Base-by-base conservation (phyloP, 768 basidiomycete genomes). In the Naganishia vaughanmartiniae region DNA sequence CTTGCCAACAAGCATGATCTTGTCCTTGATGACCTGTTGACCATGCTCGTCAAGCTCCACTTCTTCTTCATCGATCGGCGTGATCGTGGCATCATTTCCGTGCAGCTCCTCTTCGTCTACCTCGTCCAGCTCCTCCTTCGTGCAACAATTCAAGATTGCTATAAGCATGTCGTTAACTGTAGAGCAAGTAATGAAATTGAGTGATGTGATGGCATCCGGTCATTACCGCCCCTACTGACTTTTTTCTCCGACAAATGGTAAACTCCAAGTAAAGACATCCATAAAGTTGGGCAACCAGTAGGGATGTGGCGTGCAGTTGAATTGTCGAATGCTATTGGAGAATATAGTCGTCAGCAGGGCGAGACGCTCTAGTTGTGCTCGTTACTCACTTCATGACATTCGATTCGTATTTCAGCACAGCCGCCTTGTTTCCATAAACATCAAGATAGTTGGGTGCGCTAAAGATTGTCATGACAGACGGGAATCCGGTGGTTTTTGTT, bases 281-380 rank as follows among this genome's bases (percentile, higher is more conserved):
- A 98, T 97, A 78, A 99, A 99, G 82, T 99, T 99, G 4, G 96
- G 96, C 66, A 99, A 84, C 95, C 95, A 98, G 80, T 97, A 98
- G 10, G 91, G 91, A 76, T 96, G 94, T 15, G 94, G 93, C 76
- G 81, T 82, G 81, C 91, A 93, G 82, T 97, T 96, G 84, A 96
- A 98, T 79, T 98, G 95, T 54, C 93, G 87, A 76, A 97, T 97
- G 82, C 80, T 81, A 54, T 42, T 42, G 0, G 30, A 17, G 48
- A 28, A 0, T 30, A 26, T 15, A 11, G 3, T 26, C n/a, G n/a
- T 63, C 39, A 45, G 28, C 14, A 1, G 17, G 2, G 21, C 21
- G 53, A 30, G 19, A 24, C 24, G 42, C 24, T 10, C 6, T 17
- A 28, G 28, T 24, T 15, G 21, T 10, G 9, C 19, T 14, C 4